Evolutionary conservation across 1,284 basidiomycete species (phyloP).

Genomic region (Ustilago nuda): DNA sequence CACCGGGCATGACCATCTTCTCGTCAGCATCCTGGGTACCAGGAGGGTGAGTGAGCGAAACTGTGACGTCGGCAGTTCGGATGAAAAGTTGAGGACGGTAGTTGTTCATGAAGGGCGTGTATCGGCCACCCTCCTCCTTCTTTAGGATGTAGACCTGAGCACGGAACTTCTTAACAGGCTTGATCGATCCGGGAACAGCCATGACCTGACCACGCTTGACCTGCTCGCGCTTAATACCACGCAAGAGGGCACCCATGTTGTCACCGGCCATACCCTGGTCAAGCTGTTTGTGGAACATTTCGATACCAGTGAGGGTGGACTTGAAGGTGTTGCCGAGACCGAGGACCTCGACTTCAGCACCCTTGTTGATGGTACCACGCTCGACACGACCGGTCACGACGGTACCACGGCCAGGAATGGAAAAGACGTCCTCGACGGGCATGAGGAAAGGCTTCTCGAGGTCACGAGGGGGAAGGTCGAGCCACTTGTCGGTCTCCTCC

Average conservation of each 20-base stretch:
- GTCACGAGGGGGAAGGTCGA: constrained; percentile 94
- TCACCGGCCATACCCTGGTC: constrained; percentile 98
- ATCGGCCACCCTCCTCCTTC: constrained; percentile 97
- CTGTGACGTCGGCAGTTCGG: constrained; percentile 94
- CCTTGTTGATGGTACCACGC: constrained; percentile 91
- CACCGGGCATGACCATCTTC: constrained; percentile 93
- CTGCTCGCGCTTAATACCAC: constrained; percentile 97
- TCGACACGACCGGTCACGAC: constrained; percentile 98
- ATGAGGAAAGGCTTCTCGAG: constrained; percentile 98
- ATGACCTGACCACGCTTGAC: constrained; percentile 93
- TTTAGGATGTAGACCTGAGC: constrained; percentile 75
- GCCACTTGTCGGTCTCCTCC: constrained; percentile 90
- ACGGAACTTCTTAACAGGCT: constrained; percentile 88
- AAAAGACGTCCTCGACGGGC: constrained; percentile 97
- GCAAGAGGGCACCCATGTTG: constrained; percentile 98
- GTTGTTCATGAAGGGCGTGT: constrained; percentile 96
- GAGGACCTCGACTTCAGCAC: constrained; percentile 92
- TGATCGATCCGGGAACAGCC: constrained; percentile 90
- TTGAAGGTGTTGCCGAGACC: constrained; percentile 87
- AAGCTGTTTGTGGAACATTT: constrained; percentile 99
- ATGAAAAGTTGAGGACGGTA: constrained; percentile 97
- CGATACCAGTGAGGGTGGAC: constrained; percentile 95
- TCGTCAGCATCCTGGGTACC: constrained; percentile 73
- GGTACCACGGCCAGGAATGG: constrained; percentile 97
- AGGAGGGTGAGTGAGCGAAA: constrained; percentile 85